Evolutionary conservation across 2,329 filamentous ascomycete species (phyloP).

Genomic region (Hortaea werneckii): DNA sequence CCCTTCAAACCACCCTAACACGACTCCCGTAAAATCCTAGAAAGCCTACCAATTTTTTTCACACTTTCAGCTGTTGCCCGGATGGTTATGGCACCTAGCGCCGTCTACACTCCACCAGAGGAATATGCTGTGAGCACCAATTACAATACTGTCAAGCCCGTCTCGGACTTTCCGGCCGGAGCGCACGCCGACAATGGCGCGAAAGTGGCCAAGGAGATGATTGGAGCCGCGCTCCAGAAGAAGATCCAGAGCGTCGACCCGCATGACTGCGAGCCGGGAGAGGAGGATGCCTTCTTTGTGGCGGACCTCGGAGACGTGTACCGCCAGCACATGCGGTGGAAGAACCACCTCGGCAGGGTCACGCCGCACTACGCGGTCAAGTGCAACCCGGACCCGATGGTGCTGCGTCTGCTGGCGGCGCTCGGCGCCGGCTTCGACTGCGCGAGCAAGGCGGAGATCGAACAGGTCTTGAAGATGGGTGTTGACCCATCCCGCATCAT

Average conservation of each 20-base stretch:
- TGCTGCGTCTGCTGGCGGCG: constrained; percentile 75
- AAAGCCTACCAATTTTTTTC: constrained; percentile 10
- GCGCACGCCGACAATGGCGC: constrained; percentile 37
- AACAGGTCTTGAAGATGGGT: constrained; percentile 75
- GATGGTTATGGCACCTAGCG: constrained; percentile 64
- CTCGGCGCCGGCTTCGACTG: constrained; percentile 96
- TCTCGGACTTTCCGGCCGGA: constrained; percentile 14
- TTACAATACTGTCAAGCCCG: constrained; percentile 11
- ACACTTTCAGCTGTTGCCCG: constrained; percentile 10
- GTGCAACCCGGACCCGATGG: constrained; percentile 89
- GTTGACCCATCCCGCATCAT: constrained; percentile 86
- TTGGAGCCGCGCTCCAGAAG: constrained; percentile 76
- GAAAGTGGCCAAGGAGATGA: constrained; percentile 61
- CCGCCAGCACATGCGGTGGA: constrained; percentile 97
- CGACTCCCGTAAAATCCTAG: constrained; percentile 21
- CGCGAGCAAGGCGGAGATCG: constrained; percentile 94
- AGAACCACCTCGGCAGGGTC: constrained; percentile 81
- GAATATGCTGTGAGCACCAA: constrained; percentile 27
- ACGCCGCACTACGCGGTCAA: constrained; percentile 99
- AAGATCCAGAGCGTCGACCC: constrained; percentile 77
- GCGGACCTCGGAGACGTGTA: constrained; percentile 97
- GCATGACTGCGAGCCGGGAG: constrained; percentile 79
- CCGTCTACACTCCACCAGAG: constrained; percentile 41
- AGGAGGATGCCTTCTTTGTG: constrained; percentile 97
- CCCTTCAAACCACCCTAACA: constrained; percentile 94